Evolutionary conservation across 1,139 yeast genomes (phyloP).

Genomic region (Hansenula sp.): DNA sequence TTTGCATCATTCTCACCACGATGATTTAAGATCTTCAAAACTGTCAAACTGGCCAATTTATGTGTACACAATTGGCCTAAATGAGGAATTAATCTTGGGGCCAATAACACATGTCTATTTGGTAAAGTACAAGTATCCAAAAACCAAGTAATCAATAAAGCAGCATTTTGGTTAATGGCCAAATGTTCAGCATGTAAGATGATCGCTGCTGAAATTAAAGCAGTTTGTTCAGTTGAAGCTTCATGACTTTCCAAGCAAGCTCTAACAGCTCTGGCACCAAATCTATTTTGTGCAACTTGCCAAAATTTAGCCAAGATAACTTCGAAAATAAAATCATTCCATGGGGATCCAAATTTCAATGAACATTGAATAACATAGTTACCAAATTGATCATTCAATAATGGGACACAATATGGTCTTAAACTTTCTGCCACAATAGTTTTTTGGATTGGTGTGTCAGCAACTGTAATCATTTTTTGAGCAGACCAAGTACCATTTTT

Average conservation of each 20-base stretch:
- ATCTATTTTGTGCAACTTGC: conserved; percentile 83
- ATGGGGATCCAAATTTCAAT: conserved; percentile 82
- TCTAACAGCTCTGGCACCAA: conserved; percentile 92
- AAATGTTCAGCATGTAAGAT: conserved; percentile 76
- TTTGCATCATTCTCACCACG: conserved; percentile 64
- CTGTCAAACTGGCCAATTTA: conserved; percentile 80
- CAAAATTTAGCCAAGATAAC: conserved; percentile 75
- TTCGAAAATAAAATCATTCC: conserved; percentile 87
- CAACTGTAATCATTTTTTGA: conserved; percentile 85
- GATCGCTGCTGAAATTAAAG: conserved; percentile 76
- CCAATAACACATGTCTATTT: conserved; percentile 51
- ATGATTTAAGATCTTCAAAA: conserved; percentile 72
- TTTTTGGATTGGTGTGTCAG: conserved; percentile 66
- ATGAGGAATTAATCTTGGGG: conserved; percentile 58
- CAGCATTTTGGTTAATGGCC: conserved; percentile 84
- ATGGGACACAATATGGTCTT: conserved; percentile 77
- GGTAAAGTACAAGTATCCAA: conserved; percentile 77
- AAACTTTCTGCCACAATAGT: conserved; percentile 65
- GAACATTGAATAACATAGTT: conserved; percentile 96
- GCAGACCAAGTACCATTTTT: conserved; percentile 99
- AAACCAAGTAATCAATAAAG: conserved; percentile 88
- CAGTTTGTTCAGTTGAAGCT: conserved; percentile 62
- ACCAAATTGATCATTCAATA: conserved; percentile 94
- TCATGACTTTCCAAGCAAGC: conserved; percentile 83
- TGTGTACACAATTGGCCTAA: conserved; percentile 72